Conservation (phyloP, 306 rosid genomes). For the Quercus parvula region DNA sequence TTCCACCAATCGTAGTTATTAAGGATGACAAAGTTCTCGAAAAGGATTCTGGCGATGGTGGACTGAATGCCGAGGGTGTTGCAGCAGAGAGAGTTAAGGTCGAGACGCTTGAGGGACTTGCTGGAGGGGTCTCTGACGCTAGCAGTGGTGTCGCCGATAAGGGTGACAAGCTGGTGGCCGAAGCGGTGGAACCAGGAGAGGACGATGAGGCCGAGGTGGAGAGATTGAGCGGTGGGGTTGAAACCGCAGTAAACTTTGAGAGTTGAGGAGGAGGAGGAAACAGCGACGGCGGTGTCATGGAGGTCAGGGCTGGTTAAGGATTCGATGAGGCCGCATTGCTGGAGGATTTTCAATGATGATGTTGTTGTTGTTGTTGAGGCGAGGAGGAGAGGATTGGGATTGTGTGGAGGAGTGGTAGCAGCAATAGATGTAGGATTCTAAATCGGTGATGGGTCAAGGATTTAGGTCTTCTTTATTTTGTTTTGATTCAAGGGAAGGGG, state of each 20-base stretch:
- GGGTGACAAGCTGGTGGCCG: constrained; percentile 66
- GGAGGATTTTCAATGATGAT: no score
- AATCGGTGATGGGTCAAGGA: no score
- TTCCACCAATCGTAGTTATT: constrained; percentile 79
- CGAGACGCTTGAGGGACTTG: constrained; percentile 73
- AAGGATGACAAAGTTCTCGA: constrained; percentile 20
- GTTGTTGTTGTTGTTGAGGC: no score
- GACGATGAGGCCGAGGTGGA: constrained; percentile 72
- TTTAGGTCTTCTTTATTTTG: no score
- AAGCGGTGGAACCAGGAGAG: constrained; percentile 88
- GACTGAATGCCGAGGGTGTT: constrained; percentile 41
- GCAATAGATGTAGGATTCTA: no score
- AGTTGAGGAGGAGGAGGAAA: no score
- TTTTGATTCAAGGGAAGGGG: no score
- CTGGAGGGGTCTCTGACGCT: constrained; percentile 94
- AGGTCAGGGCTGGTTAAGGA: no score
- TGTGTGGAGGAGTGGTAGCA: no score
- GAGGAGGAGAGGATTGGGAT: no score
- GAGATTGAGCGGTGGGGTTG: constrained; percentile 84
- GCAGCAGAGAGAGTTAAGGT: constrained; percentile 33
- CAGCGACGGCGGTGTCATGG: no score
- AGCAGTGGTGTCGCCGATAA: constrained; percentile 87
- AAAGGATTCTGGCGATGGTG: constrained; percentile 41
- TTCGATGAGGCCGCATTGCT: no score
- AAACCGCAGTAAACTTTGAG: constrained; percentile 85